Percentiles rank a stretch among this genome's conserved stretches.
phyloP scores from a whole-genome alignment of 768 basidiomycete genomes.

The Rhodosporidiobolus odoratus region DNA sequence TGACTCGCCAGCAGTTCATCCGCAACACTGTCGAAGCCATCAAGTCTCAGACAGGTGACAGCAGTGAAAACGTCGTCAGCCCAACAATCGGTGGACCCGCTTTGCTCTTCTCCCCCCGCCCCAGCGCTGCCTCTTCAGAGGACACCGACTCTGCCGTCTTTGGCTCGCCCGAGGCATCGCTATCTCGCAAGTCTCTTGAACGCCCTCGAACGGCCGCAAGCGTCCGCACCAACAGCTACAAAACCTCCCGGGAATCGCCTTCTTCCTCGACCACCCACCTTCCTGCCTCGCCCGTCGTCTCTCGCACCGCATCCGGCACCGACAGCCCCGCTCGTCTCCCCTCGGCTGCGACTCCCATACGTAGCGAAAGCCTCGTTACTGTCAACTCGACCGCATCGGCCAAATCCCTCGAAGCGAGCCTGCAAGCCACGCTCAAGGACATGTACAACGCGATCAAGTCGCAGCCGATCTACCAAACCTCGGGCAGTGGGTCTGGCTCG shows the following conservation, averaged over 20 bases:
- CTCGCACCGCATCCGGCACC: not conserved
- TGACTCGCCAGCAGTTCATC: conserved; percentile 89
- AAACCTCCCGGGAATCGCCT: not conserved
- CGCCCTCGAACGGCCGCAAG: not conserved
- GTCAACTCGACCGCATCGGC: conserved; percentile 8
- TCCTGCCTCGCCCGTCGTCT: not conserved
- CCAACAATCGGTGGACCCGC: not conserved
- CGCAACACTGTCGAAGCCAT: conserved; percentile 84
- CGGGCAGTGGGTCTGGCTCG: not conserved
- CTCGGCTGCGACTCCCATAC: conserved; percentile 54
- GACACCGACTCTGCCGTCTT: not conserved
- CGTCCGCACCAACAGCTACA: not conserved
- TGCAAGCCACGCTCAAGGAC: conserved; percentile 85
- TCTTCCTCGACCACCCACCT: not conserved
- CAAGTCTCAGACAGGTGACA: conserved; percentile 51
- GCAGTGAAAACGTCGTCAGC: conserved; percentile 50
- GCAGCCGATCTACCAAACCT: conserved; percentile 38
- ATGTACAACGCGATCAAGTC: conserved; percentile 84
- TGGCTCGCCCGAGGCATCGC: not conserved
- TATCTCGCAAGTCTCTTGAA: conserved; percentile 14
- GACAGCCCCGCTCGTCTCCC: not conserved
- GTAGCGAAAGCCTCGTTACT: conserved; percentile 15
- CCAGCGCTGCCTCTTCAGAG: too few species aligned
- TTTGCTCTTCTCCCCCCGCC: not conserved
- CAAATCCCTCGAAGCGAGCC: conserved; percentile 63